These are phyloP conservation scores for Kuraishia cidri DNA, from an alignment of 805 yeast genomes.

Conservation along the genomic window DNA sequence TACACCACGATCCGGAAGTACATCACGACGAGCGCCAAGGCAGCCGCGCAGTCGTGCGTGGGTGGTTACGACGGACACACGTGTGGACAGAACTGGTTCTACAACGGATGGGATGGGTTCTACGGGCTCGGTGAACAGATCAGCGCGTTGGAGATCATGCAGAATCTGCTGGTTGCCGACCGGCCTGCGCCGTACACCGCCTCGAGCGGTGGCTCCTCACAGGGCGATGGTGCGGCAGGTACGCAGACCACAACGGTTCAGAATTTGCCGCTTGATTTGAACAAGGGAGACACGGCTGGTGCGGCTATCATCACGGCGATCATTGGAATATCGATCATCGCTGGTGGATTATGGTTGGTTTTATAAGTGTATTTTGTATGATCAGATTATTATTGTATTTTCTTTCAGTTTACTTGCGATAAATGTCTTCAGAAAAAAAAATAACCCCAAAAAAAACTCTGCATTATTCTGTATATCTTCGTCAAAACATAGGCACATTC, in stretches of 20 bases:
- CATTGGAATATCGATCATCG: slow-evolving; percentile 27
- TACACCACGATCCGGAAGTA: slow-evolving; percentile 27
- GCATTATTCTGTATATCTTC: too few relatives aligned
- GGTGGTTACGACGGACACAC: slow-evolving; percentile 87
- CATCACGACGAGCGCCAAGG: slow-evolving; percentile 39
- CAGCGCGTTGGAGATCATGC: slow-evolving; percentile 61
- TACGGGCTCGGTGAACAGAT: slow-evolving; percentile 85
- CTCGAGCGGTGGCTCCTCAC: slow-evolving; percentile 59
- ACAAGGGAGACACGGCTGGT: slow-evolving; percentile 49
- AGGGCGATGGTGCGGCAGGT: slow-evolving; percentile 63
- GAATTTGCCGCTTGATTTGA: slow-evolving; percentile 30
- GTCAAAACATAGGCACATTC: too few relatives aligned
- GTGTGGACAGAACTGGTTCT: slow-evolving; percentile 71
- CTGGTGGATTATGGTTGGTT: slow-evolving; percentile 16
- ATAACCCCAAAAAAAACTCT: neutral
- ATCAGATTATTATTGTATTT: neutral
- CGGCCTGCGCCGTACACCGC: slow-evolving; percentile 55
- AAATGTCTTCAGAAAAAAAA: neutral
- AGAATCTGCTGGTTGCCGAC: slow-evolving; percentile 26
- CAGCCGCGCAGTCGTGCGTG: slow-evolving; percentile 70
- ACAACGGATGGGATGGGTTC: slow-evolving; percentile 48
- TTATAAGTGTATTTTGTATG: slow-evolving; percentile 3
- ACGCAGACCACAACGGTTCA: slow-evolving; percentile 27
- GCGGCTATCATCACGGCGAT: slow-evolving; percentile 61
- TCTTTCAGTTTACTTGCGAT: neutral